Conservation (phyloP, 441 rosid species). For the Erodium texanum region DNA sequence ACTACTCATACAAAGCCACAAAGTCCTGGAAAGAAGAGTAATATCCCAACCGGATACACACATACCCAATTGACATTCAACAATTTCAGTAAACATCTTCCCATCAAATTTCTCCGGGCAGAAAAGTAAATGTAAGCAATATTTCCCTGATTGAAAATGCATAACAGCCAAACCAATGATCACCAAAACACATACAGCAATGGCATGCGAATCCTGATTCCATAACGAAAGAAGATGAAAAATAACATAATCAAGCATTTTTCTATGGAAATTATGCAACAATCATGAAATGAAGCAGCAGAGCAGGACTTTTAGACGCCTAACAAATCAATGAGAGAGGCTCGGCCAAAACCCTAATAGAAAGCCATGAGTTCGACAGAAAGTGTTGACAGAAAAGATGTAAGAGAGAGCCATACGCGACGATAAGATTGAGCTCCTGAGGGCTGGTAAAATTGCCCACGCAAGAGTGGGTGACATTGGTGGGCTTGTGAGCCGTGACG, state of each 20-base stretch:
- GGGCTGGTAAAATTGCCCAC: conserved; percentile 96
- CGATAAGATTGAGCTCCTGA: conserved; percentile 88
- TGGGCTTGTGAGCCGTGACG: conserved; percentile 98
- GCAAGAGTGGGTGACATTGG: conserved; percentile 89
- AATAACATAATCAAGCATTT: not conserved
- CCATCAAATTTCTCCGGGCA: not conserved
- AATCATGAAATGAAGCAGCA: not conserved
- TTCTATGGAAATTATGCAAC: not conserved
- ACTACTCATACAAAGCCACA: not conserved
- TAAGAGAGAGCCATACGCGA: conserved; percentile 41
- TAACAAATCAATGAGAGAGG: not conserved
- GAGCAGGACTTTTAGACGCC: no score
- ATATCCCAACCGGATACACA: not conserved
- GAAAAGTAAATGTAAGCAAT: no score
- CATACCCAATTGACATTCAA: not conserved
- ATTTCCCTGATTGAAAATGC: not conserved
- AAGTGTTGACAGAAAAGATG: not conserved
- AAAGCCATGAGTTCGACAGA: not conserved
- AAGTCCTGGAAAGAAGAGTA: not conserved
- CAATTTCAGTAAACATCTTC: not conserved
- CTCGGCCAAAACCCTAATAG: conserved; percentile 15
- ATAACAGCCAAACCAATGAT: not conserved
- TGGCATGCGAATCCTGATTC: not conserved
- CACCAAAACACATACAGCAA: not conserved
- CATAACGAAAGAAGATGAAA: not conserved